Percentiles rank a stretch among this genome's conserved stretches.
These are phyloP conservation scores for Coemansia biformis DNA, from an alignment of 192 early-diverging fungal genomes.

Conservation along the genomic window DNA sequence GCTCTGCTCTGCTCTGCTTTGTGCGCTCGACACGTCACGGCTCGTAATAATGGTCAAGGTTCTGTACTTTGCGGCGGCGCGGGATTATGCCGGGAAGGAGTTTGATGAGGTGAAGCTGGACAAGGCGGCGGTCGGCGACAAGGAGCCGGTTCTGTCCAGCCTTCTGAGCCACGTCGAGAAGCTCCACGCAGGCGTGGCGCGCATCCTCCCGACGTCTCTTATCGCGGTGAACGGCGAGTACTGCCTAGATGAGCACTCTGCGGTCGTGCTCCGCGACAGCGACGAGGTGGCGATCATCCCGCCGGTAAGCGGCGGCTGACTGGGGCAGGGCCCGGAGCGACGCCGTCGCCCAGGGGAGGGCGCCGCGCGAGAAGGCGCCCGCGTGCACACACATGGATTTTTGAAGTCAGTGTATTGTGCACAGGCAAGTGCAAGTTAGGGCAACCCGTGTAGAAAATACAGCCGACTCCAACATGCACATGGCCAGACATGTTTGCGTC, in stretches of 20 bases:
- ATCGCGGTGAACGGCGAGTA: constrained; percentile 37
- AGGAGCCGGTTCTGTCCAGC: background rate
- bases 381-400: too few relatives aligned
- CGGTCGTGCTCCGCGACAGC: constrained; percentile 5
- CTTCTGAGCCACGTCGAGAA: constrained; percentile 10
- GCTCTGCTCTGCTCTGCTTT: too few relatives aligned
- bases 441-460: background rate
- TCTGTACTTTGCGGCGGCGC: constrained; percentile 43
- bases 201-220: constrained; percentile 12
- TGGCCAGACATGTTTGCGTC: background rate
- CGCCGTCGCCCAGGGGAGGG: too few relatives aligned
- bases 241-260: constrained; percentile 1
- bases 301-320: constrained; percentile 43
- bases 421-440: too few relatives aligned
- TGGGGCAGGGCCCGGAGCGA: too few relatives aligned
- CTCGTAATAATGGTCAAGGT: constrained; percentile 17
- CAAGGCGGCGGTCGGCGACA: background rate
- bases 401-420: too few relatives aligned
- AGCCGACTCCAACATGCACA: background rate
- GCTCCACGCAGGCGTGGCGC: constrained; percentile 3
- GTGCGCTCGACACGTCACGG: too few relatives aligned
- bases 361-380: too few relatives aligned
- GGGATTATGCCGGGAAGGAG: constrained; percentile 18
- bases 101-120: constrained; percentile 4
- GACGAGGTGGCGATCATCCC: constrained; percentile 41